phyloP scores from a whole-genome alignment of 2,329 filamentous ascomycete species.

The Ceratocystis cubensis region DNA sequence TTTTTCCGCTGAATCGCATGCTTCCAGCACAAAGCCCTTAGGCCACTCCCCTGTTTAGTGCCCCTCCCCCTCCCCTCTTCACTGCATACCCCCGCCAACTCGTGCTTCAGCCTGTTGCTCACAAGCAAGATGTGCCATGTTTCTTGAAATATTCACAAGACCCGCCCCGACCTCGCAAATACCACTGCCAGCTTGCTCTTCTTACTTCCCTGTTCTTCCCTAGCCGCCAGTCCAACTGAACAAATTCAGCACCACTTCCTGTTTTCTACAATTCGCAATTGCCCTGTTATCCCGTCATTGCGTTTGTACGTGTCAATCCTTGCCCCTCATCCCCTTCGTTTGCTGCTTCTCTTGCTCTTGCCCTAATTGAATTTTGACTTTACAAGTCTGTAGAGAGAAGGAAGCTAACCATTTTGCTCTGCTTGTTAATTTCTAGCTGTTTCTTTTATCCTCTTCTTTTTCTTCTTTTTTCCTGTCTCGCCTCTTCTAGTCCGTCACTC shows the following conservation, averaged over 20 bases:
- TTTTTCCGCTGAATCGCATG: neutral
- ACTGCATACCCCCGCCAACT: slow-evolving; percentile 12
- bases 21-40: neutral
- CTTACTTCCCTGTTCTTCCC: neutral
- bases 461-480: slow-evolving; percentile 17
- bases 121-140: neutral
- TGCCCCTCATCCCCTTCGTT: slow-evolving; percentile 7
- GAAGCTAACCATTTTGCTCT: slow-evolving; percentile 15
- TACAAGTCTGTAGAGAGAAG: slow-evolving; percentile 3
- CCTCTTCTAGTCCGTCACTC: slow-evolving; percentile 23
- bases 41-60: neutral
- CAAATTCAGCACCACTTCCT: neutral
- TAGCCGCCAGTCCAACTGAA: slow-evolving; percentile 8
- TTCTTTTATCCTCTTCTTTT: slow-evolving; percentile 1
- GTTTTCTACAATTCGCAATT: slow-evolving; percentile 4
- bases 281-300: slow-evolving; percentile 5
- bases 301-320: slow-evolving; percentile 11
- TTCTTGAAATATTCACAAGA: slow-evolving; percentile 16
- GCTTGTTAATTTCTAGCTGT: slow-evolving; percentile 2
- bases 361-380: slow-evolving; percentile 12
- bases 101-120: neutral
- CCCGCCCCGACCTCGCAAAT: slow-evolving; percentile 20
- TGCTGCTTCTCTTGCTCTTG: neutral
- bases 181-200: neutral
- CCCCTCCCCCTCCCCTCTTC: neutral